Evolutionary conservation across 306 rosid genomes (phyloP), one percentile per base, ranked within the genome.

Genomic region (Psophocarpus tetragonolobus): DNA sequence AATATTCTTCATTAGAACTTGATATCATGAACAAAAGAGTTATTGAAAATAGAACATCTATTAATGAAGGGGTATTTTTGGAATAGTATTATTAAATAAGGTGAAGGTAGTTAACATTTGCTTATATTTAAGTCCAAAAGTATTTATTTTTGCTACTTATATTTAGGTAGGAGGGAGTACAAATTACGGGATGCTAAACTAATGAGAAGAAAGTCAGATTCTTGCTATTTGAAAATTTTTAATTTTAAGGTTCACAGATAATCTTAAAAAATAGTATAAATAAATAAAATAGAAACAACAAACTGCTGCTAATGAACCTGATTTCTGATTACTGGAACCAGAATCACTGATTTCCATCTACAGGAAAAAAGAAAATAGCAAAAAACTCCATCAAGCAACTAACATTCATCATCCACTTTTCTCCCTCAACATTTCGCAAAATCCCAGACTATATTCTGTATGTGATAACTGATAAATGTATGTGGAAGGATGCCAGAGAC

Each of bases 401-500:
- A 61, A 27, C 73, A 67, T 50, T 6, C 53, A 35, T 66, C 24
- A 69, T 62, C 74, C 7, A n/a, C 33, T 47, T 75, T 72, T 36
- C 81, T 58, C 26, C 35, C 62, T 41, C 33, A 35, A 18, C 35
- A 57, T 66, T 66, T 33, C 18, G 71, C 53, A 39, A 23, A 77
- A 44, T 64, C 36, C 44, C 9, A 56, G 35, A 45, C 38, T 6
- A 48, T 35, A 80, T 72, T 18, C 15, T 35, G 30, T 30, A 20
- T 18, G 13, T 12, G 18, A 83, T 33, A 36, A 45, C 8, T 12
- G 18, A 83, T 33, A 36, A 45, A 78, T 58, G 41, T 44, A 77
- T 61, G 70, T 39, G 45, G 57, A 13, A 68, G 42, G 71, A 74
- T 74, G 73, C 54, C 66, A 36, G 24, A 76, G 42, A 75, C 27